A percentile compares a stretch with the other conserved stretches of the same genome.
phyloP scores from a whole-genome alignment of 2,329 filamentous ascomycete genomes.

The Penicillium sp. region DNA sequence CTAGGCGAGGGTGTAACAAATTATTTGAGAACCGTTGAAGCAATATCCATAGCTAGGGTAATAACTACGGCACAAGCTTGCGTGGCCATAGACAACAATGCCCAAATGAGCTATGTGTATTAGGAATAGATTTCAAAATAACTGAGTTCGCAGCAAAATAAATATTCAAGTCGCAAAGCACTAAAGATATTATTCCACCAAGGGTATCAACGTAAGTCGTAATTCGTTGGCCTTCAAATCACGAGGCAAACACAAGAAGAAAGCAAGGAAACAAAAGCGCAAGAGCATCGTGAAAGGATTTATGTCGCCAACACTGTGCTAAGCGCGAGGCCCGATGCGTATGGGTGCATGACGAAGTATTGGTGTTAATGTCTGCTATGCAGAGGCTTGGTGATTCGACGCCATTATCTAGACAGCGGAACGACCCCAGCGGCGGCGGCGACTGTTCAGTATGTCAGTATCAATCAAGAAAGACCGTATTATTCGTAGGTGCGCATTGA shows the following conservation, averaged over 20 bases:
- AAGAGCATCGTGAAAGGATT: slow-evolving; percentile 2
- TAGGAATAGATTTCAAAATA: not conserved
- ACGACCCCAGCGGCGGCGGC: slow-evolving; percentile 23
- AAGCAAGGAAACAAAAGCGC: slow-evolving; percentile 5
- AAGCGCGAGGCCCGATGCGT: not conserved
- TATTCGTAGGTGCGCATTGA: not conserved
- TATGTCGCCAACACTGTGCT: not conserved
- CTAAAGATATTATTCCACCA: slow-evolving; percentile 14
- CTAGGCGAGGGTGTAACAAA: not conserved
- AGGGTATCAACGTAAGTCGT: slow-evolving; percentile 30
- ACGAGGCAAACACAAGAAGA: slow-evolving; percentile 17
- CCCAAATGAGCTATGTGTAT: not conserved
- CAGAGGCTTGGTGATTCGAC: not conserved
- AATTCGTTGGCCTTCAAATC: slow-evolving; percentile 16
- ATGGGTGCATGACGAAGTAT: not conserved
- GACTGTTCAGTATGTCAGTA: slow-evolving; percentile 2
- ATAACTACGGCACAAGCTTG: not conserved
- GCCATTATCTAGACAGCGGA: slow-evolving; percentile 7
- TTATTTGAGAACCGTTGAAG: not conserved
- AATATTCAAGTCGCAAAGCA: slow-evolving; percentile 9
- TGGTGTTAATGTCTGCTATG: not conserved
- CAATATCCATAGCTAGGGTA: not conserved
- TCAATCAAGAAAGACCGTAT: not conserved
- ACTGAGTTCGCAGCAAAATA: slow-evolving; percentile 8
- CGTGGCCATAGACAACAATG: too few relatives aligned